phyloP scores from a whole-genome alignment of 345 rosid species.

The Odontarrhena argentea region DNA sequence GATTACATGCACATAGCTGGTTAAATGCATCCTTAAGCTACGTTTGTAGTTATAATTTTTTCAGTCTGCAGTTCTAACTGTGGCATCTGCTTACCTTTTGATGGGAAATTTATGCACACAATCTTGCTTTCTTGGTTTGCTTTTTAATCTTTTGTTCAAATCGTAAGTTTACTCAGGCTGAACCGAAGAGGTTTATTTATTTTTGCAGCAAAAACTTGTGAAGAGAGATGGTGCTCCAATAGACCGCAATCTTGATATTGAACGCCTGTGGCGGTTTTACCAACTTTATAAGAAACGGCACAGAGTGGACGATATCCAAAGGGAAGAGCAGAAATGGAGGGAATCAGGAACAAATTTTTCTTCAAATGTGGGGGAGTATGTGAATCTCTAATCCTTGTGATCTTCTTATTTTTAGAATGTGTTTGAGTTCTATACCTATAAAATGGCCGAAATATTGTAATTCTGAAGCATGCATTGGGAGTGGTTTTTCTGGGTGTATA shows the following conservation, averaged over 20 bases:
- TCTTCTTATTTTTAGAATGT: conserved; percentile 25
- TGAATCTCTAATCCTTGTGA: conserved; percentile 24
- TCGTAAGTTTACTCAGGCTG: conserved; percentile 22
- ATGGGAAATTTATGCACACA: not conserved
- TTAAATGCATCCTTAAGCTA: conserved; percentile 1
- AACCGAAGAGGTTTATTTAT: conserved; percentile 16
- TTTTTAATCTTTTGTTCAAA: conserved; percentile 18
- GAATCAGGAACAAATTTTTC: conserved; percentile 76
- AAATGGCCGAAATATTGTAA: conserved; percentile 2
- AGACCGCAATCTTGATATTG: conserved; percentile 83
- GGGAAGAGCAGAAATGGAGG: conserved; percentile 72
- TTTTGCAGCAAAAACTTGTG: conserved; percentile 94
- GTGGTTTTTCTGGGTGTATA: conserved; percentile 11
- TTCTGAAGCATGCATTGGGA: conserved; percentile 12
- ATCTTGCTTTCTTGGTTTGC: conserved; percentile 4
- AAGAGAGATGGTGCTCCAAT: conserved; percentile 73
- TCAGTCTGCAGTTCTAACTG: not conserved
- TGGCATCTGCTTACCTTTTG: not conserved
- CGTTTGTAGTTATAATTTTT: conserved; percentile 8
- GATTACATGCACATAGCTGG: conserved; percentile 11
- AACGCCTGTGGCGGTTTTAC: conserved; percentile 85
- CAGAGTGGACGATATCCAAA: conserved; percentile 85
- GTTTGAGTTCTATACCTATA: conserved; percentile 6
- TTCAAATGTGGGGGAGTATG: conserved; percentile 85
- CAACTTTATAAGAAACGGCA: conserved; percentile 67